Evolutionary conservation across 1,284 basidiomycete species (phyloP).

Genomic region (Lentinula novae-zelandiae): DNA sequence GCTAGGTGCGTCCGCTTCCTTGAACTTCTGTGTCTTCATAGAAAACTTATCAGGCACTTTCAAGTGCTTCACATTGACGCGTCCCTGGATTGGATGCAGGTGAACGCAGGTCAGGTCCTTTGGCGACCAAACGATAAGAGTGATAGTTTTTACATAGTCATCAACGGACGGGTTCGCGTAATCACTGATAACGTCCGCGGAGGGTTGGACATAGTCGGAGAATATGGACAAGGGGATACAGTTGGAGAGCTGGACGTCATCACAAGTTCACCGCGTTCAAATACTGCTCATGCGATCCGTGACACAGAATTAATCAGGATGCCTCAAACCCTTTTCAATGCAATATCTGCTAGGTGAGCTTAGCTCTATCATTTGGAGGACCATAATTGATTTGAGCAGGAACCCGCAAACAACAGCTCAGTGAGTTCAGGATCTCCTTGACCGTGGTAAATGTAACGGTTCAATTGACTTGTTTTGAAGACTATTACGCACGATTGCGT

Average conservation of each 20-base stretch:
- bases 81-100: conserved; percentile 97
- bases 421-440: conserved; percentile 38
- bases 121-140: conserved; percentile 89
- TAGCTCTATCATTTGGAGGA: not conserved
- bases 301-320: conserved; percentile 98
- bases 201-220: conserved; percentile 80
- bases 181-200: conserved; percentile 69
- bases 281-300: conserved; percentile 95
- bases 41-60: conserved; percentile 2
- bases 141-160: conserved; percentile 97
- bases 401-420: conserved; percentile 96
- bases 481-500: conserved; percentile 89
- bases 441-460: not conserved
- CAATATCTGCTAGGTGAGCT: conserved; percentile 78
- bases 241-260: conserved; percentile 97
- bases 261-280: conserved; percentile 83
- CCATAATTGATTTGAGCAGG: conserved; percentile 33
- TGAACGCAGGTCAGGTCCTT: conserved; percentile 88
- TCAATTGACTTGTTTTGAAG: conserved; percentile 30
- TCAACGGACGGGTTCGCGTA: conserved; percentile 93
- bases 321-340: conserved; percentile 97
- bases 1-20: conserved; percentile 50
- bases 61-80: conserved; percentile 95
- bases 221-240: conserved; percentile 91
- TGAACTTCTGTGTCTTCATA: not conserved